Conservation (phyloP, 1,284 basidiomycete genomes). For the Tranzscheliella williamsii region DNA sequence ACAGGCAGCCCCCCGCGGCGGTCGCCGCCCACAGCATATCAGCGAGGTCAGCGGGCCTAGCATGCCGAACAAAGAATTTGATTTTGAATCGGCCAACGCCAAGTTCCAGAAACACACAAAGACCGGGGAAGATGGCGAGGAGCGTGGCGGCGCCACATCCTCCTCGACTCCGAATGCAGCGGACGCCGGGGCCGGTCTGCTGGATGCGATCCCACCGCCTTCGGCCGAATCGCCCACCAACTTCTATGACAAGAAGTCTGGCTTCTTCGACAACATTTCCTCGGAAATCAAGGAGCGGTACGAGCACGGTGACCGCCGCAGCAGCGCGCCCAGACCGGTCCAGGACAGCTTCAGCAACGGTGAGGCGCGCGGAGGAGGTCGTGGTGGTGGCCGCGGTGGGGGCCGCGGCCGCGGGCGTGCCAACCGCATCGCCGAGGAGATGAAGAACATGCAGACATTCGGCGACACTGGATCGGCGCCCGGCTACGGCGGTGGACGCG, state of each 20-base stretch:
- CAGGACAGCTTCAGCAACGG: neutral
- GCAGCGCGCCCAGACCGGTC: neutral
- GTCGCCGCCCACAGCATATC: neutral
- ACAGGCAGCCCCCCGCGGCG: neutral
- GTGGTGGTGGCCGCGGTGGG: constrained; percentile 26
- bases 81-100: constrained; percentile 58
- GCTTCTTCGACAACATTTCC: constrained; percentile 60
- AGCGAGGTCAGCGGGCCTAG: constrained; percentile 13
- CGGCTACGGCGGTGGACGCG: constrained; percentile 1
- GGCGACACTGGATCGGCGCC: constrained; percentile 42
- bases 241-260: constrained; percentile 57
- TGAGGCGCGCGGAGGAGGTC: constrained; percentile 23
- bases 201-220: constrained; percentile 48
- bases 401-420: constrained; percentile 38
- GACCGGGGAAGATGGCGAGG: neutral
- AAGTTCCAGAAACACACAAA: constrained; percentile 51
- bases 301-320: constrained; percentile 36
- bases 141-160: constrained; percentile 1
- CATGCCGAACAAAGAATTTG: constrained; percentile 52
- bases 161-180: neutral
- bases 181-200: constrained; percentile 5
- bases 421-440: constrained; percentile 50
- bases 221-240: constrained; percentile 8
- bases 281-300: constrained; percentile 55
- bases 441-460: constrained; percentile 57